phyloP scores from a whole-genome alignment of 2,329 filamentous ascomycete genomes.

The Exserohilum turcica region DNA sequence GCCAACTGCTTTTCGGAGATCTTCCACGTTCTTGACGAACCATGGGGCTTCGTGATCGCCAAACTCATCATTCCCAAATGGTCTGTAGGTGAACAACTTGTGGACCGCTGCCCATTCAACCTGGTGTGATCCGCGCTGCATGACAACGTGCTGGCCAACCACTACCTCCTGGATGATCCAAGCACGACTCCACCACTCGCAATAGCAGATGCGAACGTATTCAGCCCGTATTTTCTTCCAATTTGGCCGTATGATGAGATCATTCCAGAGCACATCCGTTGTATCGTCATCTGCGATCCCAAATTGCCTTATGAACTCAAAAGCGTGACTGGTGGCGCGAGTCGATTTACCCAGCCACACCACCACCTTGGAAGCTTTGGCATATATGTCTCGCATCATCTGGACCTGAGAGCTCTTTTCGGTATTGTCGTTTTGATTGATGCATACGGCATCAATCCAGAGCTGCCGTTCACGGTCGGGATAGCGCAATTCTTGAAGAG shows the following conservation, averaged over 20 bases:
- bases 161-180: constrained; percentile 16
- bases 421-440: constrained; percentile 9
- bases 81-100: background rate
- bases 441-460: constrained; percentile 13
- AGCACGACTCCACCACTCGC: constrained; percentile 13
- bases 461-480: background rate
- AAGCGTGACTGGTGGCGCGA: background rate
- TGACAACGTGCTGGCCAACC: background rate
- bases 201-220: constrained; percentile 1
- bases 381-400: constrained; percentile 19
- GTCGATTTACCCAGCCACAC: constrained; percentile 15
- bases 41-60: background rate
- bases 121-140: constrained; percentile 8
- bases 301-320: background rate
- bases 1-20: background rate
- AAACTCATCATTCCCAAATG: background rate
- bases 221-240: background rate
- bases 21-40: background rate
- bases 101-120: constrained; percentile 1
- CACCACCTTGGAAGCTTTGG: constrained; percentile 1
- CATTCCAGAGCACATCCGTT: background rate
- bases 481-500: constrained; percentile 7
- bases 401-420: constrained; percentile 15
- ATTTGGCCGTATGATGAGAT: background rate
- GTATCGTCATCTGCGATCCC: background rate